Conservation (phyloP, 768 basidiomycete genomes). For the Amanita inopinata region DNA sequence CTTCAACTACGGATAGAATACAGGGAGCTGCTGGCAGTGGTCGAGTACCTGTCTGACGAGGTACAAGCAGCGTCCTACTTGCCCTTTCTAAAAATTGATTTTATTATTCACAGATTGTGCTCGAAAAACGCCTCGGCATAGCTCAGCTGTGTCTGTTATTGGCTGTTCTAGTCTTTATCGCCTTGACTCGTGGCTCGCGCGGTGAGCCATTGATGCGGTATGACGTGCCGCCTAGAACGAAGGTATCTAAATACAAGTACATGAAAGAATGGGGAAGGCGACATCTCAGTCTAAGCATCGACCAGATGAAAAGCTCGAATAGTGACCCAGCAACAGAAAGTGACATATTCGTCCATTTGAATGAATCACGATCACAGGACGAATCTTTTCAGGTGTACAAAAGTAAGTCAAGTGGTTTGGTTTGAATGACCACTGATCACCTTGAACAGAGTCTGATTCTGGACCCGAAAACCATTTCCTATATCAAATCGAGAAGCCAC, state of each 20-base stretch:
- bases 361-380: constrained; percentile 19
- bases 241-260: constrained; percentile 14
- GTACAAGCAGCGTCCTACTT: constrained; percentile 27
- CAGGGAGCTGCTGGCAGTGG: constrained; percentile 51
- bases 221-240: constrained; percentile 13
- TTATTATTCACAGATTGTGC: constrained; percentile 43
- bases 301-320: constrained; percentile 33
- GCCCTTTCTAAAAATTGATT: not conserved
- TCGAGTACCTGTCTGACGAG: constrained; percentile 76
- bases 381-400: constrained; percentile 17
- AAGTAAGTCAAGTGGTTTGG: constrained; percentile 8
- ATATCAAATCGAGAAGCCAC: not conserved
- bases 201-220: constrained; percentile 13
- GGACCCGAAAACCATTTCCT: not conserved
- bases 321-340: constrained; percentile 16
- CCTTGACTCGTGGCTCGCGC: constrained; percentile 69
- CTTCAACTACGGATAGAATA: constrained; percentile 62
- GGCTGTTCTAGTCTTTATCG: constrained; percentile 78
- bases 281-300: constrained; percentile 46
- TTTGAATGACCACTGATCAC: not conserved
- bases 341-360: not conserved
- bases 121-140: constrained; percentile 85
- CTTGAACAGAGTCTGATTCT: not conserved
- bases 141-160: constrained; percentile 81
- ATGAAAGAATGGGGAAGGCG: constrained; percentile 48